A percentile compares a stretch with the other conserved stretches of the same genome.
Evolutionary conservation across 164 flowering plant species (phyloP).

Genomic region (Akebia trifoliata): DNA sequence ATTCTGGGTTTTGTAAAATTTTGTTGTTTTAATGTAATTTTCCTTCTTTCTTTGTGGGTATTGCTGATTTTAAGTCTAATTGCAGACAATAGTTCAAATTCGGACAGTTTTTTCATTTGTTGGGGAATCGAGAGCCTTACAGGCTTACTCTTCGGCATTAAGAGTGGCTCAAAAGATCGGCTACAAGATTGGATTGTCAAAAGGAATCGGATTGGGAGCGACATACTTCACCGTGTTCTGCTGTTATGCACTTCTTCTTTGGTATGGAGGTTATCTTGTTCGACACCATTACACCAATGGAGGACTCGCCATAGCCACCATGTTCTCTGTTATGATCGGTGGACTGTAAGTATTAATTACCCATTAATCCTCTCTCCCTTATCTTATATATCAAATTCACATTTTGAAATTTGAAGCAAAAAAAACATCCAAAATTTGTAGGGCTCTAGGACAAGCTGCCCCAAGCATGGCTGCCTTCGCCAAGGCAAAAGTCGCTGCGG

Average conservation of each 20-base stretch:
- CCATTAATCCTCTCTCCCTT: neutral
- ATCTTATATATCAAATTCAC: neutral
- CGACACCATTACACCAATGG: slow-evolving; percentile 85
- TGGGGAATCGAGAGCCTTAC: slow-evolving; percentile 79
- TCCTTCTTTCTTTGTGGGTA: slow-evolving; percentile 13
- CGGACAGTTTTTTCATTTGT: slow-evolving; percentile 78
- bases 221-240: slow-evolving; percentile 96
- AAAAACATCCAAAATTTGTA: slow-evolving; percentile 10
- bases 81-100: slow-evolving; percentile 90
- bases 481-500: slow-evolving; percentile 89
- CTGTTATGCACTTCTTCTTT: slow-evolving; percentile 86
- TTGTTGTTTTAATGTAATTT: neutral
- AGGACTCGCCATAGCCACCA: slow-evolving; percentile 93
- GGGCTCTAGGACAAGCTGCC: slow-evolving; percentile 82
- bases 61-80: slow-evolving; percentile 17
- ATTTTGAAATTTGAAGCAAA: neutral
- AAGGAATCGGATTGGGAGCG: slow-evolving; percentile 86
- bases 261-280: slow-evolving; percentile 96
- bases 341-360: slow-evolving; percentile 62
- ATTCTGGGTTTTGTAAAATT: neutral
- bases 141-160: slow-evolving; percentile 67
- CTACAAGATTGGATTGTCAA: slow-evolving; percentile 76
- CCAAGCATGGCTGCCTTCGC: slow-evolving; percentile 91
- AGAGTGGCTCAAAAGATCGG: slow-evolving; percentile 61
- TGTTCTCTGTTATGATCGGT: slow-evolving; percentile 95